Evolutionary conservation across 2,329 filamentous ascomycete genomes (phyloP).

Genomic region (Trichocomaceae sp.): DNA sequence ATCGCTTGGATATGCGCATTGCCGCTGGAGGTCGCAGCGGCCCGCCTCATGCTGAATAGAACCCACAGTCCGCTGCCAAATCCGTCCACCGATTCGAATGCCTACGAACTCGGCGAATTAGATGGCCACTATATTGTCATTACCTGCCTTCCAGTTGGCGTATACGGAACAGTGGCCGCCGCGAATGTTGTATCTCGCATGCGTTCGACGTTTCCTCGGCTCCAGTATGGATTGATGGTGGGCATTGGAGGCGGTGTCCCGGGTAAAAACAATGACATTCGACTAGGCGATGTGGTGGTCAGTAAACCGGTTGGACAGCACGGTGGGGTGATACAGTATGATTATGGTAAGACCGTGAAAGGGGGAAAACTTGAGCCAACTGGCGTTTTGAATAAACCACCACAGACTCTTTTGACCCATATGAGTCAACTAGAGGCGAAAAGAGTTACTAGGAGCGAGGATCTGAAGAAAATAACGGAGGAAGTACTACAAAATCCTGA

Average conservation of each 20-base stretch:
- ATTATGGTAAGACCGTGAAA: not conserved
- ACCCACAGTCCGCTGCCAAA: not conserved
- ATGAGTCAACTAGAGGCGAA: not conserved
- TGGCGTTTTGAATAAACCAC: too few relatives aligned
- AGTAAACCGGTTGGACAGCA: too few relatives aligned
- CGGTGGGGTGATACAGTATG: too few relatives aligned
- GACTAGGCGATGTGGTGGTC: not conserved
- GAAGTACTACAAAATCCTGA: too few relatives aligned
- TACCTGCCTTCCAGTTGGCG: not conserved
- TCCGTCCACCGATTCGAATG: not conserved
- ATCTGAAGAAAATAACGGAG: too few relatives aligned
- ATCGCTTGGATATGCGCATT: not conserved
- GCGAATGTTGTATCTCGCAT: not conserved
- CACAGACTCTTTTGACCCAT: too few relatives aligned
- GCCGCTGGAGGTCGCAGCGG: not conserved
- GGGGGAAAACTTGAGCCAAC: too few relatives aligned
- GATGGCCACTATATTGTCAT: not conserved
- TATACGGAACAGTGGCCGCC: not conserved
- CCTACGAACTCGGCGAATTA: not conserved
- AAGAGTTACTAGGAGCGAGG: too few relatives aligned
- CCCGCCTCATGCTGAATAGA: not conserved
- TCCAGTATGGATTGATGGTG: too few relatives aligned
- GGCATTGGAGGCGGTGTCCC: not conserved
- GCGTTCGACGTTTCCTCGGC: not conserved
- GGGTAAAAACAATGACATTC: not conserved